Percentiles rank a stretch among this genome's conserved stretches.
phyloP scores from a whole-genome alignment of 179 eudicot genomes.

The Spinacia oleracea region DNA sequence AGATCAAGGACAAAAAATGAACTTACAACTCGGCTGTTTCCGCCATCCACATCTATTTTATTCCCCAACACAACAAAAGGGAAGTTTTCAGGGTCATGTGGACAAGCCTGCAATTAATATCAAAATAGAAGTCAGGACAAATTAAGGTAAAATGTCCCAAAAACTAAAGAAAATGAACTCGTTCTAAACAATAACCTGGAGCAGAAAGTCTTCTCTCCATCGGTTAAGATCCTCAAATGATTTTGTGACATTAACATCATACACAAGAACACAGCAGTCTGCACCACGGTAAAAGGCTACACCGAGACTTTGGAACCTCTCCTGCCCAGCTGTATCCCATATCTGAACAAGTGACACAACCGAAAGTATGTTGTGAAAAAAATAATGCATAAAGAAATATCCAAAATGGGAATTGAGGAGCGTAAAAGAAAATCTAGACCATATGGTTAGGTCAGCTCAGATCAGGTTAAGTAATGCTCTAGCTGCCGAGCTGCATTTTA shows the following conservation, averaged over 20 bases:
- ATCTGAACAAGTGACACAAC: constrained; percentile 42
- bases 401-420: neutral
- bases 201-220: constrained; percentile 84
- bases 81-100: constrained; percentile 83
- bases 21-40: constrained; percentile 66
- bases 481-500: neutral
- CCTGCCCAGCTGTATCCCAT: constrained; percentile 96
- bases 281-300: constrained; percentile 95
- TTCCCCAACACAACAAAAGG: constrained; percentile 89
- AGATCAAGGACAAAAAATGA: neutral
- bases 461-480: neutral
- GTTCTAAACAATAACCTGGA: constrained; percentile 52
- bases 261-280: constrained; percentile 84
- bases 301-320: constrained; percentile 87
- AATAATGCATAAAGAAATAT: too few species aligned
- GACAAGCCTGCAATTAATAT: constrained; percentile 58
- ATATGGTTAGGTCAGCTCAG: neutral
- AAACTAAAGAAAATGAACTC: neutral
- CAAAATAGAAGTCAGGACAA: constrained; percentile 5
- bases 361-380: neutral
- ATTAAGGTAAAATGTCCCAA: neutral
- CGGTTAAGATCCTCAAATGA: constrained; percentile 81
- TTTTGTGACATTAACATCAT: constrained; percentile 79
- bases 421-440: neutral
- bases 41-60: constrained; percentile 77